Evolutionary conservation across 768 basidiomycete genomes (phyloP), one percentile per base, ranked within the genome.

Genomic region (Tephrocybe sp.): DNA sequence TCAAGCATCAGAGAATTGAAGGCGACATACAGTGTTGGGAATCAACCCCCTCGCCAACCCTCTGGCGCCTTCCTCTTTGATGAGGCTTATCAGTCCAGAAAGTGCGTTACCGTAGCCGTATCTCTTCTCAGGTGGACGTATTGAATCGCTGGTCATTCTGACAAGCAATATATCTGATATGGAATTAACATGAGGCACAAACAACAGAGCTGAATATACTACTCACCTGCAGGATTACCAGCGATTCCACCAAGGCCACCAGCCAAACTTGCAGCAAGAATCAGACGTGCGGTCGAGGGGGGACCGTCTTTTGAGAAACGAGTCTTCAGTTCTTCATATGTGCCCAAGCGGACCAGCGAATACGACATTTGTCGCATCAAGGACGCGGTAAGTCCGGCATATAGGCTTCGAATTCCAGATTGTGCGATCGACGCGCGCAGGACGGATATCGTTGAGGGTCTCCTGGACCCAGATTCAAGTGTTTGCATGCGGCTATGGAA

Each of bases 321-420:
- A 17, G 71, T 68, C 62, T 92, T 92, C 64, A 89, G 75, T 45
- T 83, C 81, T 61, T 95, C 93, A 62, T 94, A 93, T 18, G 75
- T 80, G 20, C 92, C 92, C 25, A 94, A 71, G 26, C 93, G 84
- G 47, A 92, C 89, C 40, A 94, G 81, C 0, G 90, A 90, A 62
- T 95, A 95, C 9, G 90, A 85, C 91, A 94, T 93, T 70, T 95
- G 93, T 45, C 93, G 80, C 66, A 93, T 74, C 20, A 93, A 67
- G 2, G 92, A 90, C 4, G 92, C 92, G 4, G 85, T 84, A 28
- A 93, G 77, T 20, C 93, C 93, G 10, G 86, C 84, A 60, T 90
- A 93, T 21, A 94, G 68, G 55, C 89, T 88, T 50, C 77, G 77
- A 56, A 91, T 63, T 55, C 93, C 92, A 17, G 82, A 81, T 55